Conservation (phyloP, 2,329 filamentous ascomycete genomes). For the Madurella mycetomatis region DNA sequence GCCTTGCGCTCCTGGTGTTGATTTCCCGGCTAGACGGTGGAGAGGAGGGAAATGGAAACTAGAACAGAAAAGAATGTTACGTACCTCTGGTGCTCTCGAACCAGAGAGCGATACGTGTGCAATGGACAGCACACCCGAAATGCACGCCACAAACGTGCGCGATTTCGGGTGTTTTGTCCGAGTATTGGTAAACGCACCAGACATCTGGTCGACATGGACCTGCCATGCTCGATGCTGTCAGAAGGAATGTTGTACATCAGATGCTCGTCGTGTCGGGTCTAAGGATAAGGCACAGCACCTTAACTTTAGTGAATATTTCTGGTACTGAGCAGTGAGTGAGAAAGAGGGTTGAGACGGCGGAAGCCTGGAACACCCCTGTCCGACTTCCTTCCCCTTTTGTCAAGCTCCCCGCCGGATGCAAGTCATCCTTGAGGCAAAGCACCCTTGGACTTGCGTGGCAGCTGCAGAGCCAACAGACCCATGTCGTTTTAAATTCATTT, state of each 20-base stretch:
- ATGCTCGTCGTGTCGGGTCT: conserved; percentile 1
- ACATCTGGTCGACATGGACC: not conserved
- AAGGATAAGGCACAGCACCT: not conserved
- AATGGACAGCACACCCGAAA: not conserved
- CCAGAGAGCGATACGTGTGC: not conserved
- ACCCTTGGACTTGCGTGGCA: conserved; percentile 16
- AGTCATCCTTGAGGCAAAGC: conserved; percentile 9
- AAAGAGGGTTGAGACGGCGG: not conserved
- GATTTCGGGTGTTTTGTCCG: conserved; percentile 10
- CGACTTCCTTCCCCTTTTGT: conserved; percentile 6
- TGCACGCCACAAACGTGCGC: not conserved
- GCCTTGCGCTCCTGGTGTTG: not conserved
- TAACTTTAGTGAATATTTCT: not conserved
- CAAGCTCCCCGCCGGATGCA: conserved; percentile 14
- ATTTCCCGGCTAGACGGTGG: not conserved
- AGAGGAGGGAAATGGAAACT: not conserved
- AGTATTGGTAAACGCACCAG: not conserved
- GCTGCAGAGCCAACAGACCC: conserved; percentile 19
- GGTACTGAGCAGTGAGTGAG: conserved; percentile 7
- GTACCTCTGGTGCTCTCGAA: not conserved
- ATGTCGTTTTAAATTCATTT: not conserved
- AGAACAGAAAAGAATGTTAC: not conserved
- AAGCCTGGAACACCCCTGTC: conserved; percentile 6
- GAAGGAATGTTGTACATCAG: not conserved
- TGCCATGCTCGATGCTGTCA: conserved; percentile 4